These are phyloP conservation scores for Linnemannia hyalina DNA, from an alignment of 192 early-diverging fungal species.

Conservation along the genomic window DNA sequence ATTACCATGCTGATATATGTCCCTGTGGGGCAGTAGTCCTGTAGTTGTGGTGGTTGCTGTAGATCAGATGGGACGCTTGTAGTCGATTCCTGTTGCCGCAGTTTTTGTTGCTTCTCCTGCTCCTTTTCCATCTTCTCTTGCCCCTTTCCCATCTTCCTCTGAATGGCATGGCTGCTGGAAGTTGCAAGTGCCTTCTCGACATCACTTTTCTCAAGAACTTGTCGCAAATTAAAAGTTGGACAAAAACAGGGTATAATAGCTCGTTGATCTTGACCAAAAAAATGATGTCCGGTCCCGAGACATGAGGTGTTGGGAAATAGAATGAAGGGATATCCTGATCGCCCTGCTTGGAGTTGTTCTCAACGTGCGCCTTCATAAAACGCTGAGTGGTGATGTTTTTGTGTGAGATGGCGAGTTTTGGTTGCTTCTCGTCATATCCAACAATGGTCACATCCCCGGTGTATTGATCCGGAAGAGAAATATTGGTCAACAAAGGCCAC, in stretches of 20 bases:
- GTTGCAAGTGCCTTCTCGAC: constrained; percentile 31
- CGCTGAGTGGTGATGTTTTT: constrained; percentile 22
- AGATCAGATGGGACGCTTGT: neutral
- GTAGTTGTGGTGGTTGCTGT: constrained; percentile 8
- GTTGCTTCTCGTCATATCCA: constrained; percentile 19
- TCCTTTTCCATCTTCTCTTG: constrained; percentile 23
- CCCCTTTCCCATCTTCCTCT: constrained; percentile 25
- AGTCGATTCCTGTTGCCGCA: neutral
- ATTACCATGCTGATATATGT: constrained; percentile 23
- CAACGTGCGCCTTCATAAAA: constrained; percentile 34
- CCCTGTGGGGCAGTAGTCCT: constrained; percentile 11
- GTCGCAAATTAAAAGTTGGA: constrained; percentile 24
- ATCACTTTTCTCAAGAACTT: constrained; percentile 16
- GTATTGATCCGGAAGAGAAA: constrained; percentile 17
- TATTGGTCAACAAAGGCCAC: constrained; percentile 28
- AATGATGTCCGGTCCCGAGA: constrained; percentile 38
- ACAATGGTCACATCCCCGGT: constrained; percentile 30
- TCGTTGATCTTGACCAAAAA: constrained; percentile 27
- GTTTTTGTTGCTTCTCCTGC: constrained; percentile 12
- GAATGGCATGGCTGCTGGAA: constrained; percentile 12
- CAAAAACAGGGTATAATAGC: neutral
- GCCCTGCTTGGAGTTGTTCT: constrained; percentile 15
- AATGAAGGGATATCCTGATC: constrained; percentile 34
- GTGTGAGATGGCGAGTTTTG: constrained; percentile 31
- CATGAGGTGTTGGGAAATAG: constrained; percentile 37